Base-by-base conservation (phyloP, 1,284 basidiomycete species). In the Taiwanofungus camphoratus region DNA sequence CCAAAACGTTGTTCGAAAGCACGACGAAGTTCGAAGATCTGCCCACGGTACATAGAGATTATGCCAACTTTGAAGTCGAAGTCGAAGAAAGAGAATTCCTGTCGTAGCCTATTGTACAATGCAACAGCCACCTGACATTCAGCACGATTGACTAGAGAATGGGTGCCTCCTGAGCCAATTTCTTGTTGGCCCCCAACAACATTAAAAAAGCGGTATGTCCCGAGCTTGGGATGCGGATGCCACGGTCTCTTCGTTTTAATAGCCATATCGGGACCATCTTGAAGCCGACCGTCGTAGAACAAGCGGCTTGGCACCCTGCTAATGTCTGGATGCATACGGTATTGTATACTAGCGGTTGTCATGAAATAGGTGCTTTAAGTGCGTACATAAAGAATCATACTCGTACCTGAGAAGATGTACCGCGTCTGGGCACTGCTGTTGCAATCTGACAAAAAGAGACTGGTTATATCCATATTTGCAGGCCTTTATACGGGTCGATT, bases 291-390 rank as follows among this genome's bases (percentile, higher is more conserved):
- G 41, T 84, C 68, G 63, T 99, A 99, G 67, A 99, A 99, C 1
- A 94, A 67, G 41, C 74, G 76, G 50, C 93, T 97, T 0, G 96
- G 96, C 22, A 99, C 77, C 38, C 71, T 71, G 52, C 92, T 95
- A 60, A 99, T 99, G 46, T 89, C 82, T 1, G 96, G 95, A 63
- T 99, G 94, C 96, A 99, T 99, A 60, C 96, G 95, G 62, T 99
- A 99, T 67, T 99, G 96, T 36, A 99, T 99, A 54, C 90, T 93
- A 48, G 23, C 31, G 13, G n/a, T n/a, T n/a, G 15, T 39, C 29
- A 50, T 34, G 45, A 39, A 35, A 48, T 15, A 54, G 21, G 15
- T 7, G n/a, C 33, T 40, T 16, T 2, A 21, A 8, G 16, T 19
- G 23, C 18, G 29, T 32, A 15, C 8, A 45, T 5, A 33, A n/a